Conservation (phyloP, 495 filamentous ascomycete species). For the Glutinoglossum americanum region DNA sequence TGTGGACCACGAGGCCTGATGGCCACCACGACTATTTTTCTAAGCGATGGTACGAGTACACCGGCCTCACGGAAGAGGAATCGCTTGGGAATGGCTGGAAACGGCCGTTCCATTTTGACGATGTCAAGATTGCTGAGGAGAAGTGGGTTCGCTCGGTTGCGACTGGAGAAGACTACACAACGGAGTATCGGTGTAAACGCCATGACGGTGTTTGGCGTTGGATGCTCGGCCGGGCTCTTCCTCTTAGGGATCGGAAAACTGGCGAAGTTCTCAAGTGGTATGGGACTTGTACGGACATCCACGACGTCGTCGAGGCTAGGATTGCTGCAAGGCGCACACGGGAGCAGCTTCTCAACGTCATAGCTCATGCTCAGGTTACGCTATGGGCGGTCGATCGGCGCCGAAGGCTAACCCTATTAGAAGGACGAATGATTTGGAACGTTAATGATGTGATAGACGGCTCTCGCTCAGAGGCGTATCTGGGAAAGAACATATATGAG, state of each 20-base stretch:
- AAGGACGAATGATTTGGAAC: slow-evolving; percentile 34
- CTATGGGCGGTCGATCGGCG: slow-evolving; percentile 42
- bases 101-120: slow-evolving; percentile 29
- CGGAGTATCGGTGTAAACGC: slow-evolving; percentile 43
- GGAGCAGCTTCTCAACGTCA: slow-evolving; percentile 42
- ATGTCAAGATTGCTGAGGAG: slow-evolving; percentile 26
- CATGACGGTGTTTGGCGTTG: slow-evolving; percentile 44
- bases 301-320: slow-evolving; percentile 38
- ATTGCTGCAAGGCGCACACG: slow-evolving; percentile 34
- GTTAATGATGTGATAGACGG: slow-evolving; percentile 13
- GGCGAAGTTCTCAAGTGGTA: slow-evolving; percentile 52
- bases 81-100: slow-evolving; percentile 16
- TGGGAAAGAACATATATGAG: slow-evolving; percentile 37
- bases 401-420: slow-evolving; percentile 34
- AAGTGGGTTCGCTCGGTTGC: slow-evolving; percentile 34
- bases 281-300: slow-evolving; percentile 46
- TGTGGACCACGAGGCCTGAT: slow-evolving; percentile 37
- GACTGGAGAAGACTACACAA: slow-evolving; percentile 41
- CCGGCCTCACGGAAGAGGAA: slow-evolving; percentile 34
- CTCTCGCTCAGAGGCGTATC: slow-evolving; percentile 15
- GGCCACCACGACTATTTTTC: slow-evolving; percentile 46
- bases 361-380: slow-evolving; percentile 42
- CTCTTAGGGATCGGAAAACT: slow-evolving; percentile 34
- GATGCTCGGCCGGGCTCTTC: slow-evolving; percentile 47
- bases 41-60: slow-evolving; percentile 48